Conservation (phyloP, 2,329 filamentous ascomycete genomes). For the Fusarium piperis region DNA sequence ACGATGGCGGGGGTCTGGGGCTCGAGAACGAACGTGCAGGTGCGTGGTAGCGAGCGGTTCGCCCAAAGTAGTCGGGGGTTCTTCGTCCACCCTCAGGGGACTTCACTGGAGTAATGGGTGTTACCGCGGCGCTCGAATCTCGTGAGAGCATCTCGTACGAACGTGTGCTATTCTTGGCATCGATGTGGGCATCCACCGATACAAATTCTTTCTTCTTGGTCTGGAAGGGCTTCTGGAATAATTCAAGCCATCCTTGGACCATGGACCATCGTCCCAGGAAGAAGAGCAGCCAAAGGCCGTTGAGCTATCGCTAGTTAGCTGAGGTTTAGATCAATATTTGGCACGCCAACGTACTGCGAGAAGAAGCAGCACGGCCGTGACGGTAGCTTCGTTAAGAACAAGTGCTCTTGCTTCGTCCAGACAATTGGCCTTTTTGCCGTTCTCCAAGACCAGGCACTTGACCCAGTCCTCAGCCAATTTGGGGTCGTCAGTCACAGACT, state of each 20-base stretch:
- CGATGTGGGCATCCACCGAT: slow-evolving; percentile 79
- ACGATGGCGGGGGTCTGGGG: slow-evolving; percentile 58
- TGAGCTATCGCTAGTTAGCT: slow-evolving; percentile 62
- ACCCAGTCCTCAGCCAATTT: slow-evolving; percentile 72
- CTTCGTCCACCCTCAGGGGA: slow-evolving; percentile 51
- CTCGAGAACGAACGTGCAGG: slow-evolving; percentile 66
- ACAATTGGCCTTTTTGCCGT: slow-evolving; percentile 72
- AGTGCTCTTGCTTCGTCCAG: slow-evolving; percentile 66
- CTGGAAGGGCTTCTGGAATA: slow-evolving; percentile 62
- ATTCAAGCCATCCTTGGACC: slow-evolving; percentile 82
- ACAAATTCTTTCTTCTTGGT: slow-evolving; percentile 82
- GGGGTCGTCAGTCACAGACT: slow-evolving; percentile 64
- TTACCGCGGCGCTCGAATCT: slow-evolving; percentile 64
- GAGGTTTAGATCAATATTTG: not conserved
- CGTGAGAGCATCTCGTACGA: slow-evolving; percentile 84
- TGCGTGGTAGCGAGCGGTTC: slow-evolving; percentile 63
- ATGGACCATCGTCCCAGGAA: slow-evolving; percentile 87
- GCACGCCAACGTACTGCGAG: slow-evolving; percentile 70
- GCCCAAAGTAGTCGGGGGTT: slow-evolving; percentile 66
- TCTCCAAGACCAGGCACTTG: slow-evolving; percentile 68
- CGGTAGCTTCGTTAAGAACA: slow-evolving; percentile 78
- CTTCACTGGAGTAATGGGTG: slow-evolving; percentile 57
- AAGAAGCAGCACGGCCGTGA: slow-evolving; percentile 84
- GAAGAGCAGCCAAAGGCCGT: slow-evolving; percentile 85
- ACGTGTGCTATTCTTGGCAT: slow-evolving; percentile 70